A percentile compares a stretch with the other conserved stretches of the same genome.
Evolutionary conservation across 495 filamentous ascomycete genomes (phyloP).

Genomic region (Cudoniella acicularis): DNA sequence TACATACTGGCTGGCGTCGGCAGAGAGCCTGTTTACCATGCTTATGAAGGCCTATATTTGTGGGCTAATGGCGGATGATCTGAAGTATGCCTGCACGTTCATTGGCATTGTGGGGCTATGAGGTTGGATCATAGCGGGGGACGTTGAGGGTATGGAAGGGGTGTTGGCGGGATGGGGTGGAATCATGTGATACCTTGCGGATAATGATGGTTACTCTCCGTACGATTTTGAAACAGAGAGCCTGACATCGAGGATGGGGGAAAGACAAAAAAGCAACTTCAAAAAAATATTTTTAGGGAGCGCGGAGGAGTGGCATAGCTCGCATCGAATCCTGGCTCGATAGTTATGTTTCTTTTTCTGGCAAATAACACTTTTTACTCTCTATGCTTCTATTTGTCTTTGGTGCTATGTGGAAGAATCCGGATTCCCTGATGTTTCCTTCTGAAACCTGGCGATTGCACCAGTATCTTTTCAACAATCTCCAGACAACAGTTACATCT

Average conservation of each 20-base stretch:
- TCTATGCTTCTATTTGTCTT: neutral
- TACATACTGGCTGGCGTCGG: conserved; percentile 23
- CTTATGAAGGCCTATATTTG: conserved; percentile 9
- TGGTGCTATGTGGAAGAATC: neutral
- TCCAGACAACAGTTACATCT: no score
- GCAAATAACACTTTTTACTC: conserved; percentile 1
- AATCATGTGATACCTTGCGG: neutral
- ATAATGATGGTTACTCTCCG: conserved; percentile 3
- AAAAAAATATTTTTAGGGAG: conserved; percentile 3
- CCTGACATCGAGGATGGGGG: neutral
- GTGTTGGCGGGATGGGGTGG: neutral
- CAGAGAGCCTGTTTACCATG: conserved; percentile 16
- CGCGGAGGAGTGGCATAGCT: neutral
- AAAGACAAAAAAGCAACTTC: neutral
- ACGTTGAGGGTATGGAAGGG: conserved; percentile 12
- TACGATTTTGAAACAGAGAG: neutral
- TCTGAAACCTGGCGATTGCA: neutral
- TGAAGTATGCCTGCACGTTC: conserved; percentile 3
- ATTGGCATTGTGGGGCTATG: conserved; percentile 12
- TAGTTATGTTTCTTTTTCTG: conserved; percentile 3
- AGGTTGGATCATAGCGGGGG: conserved; percentile 6
- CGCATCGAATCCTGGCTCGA: neutral
- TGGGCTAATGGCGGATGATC: conserved; percentile 15
- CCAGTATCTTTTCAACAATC: no score
- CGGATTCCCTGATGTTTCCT: neutral